Base-by-base conservation (phyloP, 306 rosid genomes). In the Hylodesmum podocarpum region DNA sequence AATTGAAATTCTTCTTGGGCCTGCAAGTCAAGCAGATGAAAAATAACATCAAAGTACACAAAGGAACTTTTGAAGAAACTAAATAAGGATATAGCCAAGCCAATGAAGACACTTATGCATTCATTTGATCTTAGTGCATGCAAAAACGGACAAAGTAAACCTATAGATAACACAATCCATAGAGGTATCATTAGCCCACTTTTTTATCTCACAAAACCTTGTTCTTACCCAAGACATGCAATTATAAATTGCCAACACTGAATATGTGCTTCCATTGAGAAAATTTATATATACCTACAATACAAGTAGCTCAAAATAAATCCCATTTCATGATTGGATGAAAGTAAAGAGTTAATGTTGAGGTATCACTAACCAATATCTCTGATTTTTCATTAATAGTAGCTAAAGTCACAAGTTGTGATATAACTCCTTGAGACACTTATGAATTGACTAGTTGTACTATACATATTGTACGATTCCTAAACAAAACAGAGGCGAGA, bases 141-240 rank as follows among this genome's bases (percentile, higher is more conserved):
- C n/a, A n/a, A n/a, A n/a, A n/a, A n/a, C n/a, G n/a, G n/a, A n/a
- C n/a, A n/a, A n/a, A n/a, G n/a, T n/a, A n/a, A n/a, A n/a, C n/a
- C n/a, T n/a, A n/a, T n/a, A n/a, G n/a, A n/a, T n/a, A n/a, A n/a
- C n/a, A n/a, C n/a, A n/a, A n/a, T n/a, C n/a, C n/a, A n/a, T n/a
- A n/a, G n/a, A n/a, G n/a, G n/a, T n/a, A n/a, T n/a, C n/a, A n/a
- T n/a, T n/a, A n/a, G n/a, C n/a, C n/a, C n/a, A n/a, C n/a, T n/a
- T n/a, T n/a, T n/a, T n/a, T n/a, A n/a, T n/a, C n/a, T n/a, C n/a
- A 54, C 36, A 31, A 13, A 53, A 31, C 46, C 18, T 49, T 24
- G 39, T 53, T 65, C 88, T 85, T 95, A 95, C 97, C 99, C 99
- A 95, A 78, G 99, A 92, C 99, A 95, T 95, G 89, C 99, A 95